Conservation (phyloP, 1,284 basidiomycete genomes). For the Ustilago sp. region DNA sequence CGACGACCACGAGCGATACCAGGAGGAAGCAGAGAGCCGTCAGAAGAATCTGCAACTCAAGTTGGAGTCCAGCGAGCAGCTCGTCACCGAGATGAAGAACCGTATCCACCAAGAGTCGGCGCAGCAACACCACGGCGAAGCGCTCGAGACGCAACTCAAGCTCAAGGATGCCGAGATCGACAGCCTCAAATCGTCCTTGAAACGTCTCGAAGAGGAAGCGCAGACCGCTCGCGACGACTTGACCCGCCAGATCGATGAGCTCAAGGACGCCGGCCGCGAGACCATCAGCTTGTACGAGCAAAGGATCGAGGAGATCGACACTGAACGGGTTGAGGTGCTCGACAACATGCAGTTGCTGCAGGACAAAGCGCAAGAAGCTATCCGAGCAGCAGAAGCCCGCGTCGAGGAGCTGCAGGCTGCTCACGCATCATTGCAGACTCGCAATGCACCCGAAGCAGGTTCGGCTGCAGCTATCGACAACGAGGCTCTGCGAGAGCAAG, state of each 20-base stretch:
- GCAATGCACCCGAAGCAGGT: slow-evolving; percentile 26
- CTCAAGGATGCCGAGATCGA: slow-evolving; percentile 61
- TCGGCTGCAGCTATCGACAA: slow-evolving; percentile 84
- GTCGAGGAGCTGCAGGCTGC: slow-evolving; percentile 75
- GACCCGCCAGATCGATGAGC: slow-evolving; percentile 78
- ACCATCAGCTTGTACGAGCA: slow-evolving; percentile 57
- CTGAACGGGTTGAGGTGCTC: slow-evolving; percentile 66
- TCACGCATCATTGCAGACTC: slow-evolving; percentile 20
- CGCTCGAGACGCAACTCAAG: slow-evolving; percentile 46
- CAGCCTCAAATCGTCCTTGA: slow-evolving; percentile 55
- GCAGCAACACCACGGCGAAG: slow-evolving; percentile 42
- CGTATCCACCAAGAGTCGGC: slow-evolving; percentile 43
- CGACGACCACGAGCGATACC: slow-evolving; percentile 72
- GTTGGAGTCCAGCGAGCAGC: slow-evolving; percentile 49
- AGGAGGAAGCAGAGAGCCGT: slow-evolving; percentile 68
- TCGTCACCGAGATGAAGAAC: slow-evolving; percentile 42
- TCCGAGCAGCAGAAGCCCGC: slow-evolving; percentile 78
- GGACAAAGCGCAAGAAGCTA: slow-evolving; percentile 83
- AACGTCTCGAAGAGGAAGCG: slow-evolving; percentile 58
- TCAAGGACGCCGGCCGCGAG: slow-evolving; percentile 84
- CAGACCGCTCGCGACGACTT: slow-evolving; percentile 55
- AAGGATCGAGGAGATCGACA: slow-evolving; percentile 52
- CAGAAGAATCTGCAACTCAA: slow-evolving; percentile 45
- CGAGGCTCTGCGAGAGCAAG: slow-evolving; percentile 86
- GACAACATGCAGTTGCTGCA: slow-evolving; percentile 51